These are phyloP conservation scores for Ormosia emarginata DNA, from an alignment of 306 rosid genomes.

Conservation along the genomic window DNA sequence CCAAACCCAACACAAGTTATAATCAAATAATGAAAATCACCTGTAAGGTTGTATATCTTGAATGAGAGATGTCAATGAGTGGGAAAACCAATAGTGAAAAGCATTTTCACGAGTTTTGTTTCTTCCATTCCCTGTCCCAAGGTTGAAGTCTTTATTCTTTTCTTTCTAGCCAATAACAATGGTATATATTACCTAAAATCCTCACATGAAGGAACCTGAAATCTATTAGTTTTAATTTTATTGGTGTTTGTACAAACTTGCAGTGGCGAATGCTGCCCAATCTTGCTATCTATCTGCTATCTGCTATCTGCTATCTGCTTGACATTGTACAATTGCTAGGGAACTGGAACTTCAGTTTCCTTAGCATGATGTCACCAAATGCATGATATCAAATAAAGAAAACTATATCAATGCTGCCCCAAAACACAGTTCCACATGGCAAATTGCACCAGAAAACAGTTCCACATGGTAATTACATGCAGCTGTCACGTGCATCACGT, in stretches of 20 bases:
- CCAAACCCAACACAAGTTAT: no score
- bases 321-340: background rate
- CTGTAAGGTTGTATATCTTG: background rate
- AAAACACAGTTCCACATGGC: background rate
- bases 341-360: background rate
- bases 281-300: background rate
- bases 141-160: background rate
- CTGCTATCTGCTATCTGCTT: background rate
- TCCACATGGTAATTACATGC: background rate
- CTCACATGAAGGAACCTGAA: background rate
- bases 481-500: slow-evolving; percentile 17
- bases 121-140: background rate
- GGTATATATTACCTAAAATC: background rate
- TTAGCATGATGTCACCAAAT: background rate
- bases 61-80: background rate
- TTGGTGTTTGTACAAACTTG: background rate
- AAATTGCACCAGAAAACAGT: background rate
- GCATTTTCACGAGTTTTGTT: background rate
- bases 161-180: background rate
- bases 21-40: background rate
- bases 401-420: background rate
- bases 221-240: background rate
- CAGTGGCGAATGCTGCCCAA: background rate
- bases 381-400: background rate
- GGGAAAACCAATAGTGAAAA: background rate